Base-by-base conservation (phyloP, 169 alveolate genomes). In the Cryptosporidium bovis region DNA sequence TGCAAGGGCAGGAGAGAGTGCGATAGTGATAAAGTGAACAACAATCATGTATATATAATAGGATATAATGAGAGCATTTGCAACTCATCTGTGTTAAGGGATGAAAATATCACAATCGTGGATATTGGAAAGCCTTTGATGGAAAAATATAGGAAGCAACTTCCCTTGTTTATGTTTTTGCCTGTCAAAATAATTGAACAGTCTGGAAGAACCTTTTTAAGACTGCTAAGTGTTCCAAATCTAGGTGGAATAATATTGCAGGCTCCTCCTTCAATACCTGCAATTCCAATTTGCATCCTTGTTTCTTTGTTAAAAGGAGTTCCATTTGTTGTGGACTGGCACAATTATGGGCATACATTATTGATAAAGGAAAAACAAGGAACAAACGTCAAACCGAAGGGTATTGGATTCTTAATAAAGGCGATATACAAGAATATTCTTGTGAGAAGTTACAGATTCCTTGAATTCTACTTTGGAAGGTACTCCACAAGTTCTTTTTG, bases 251-350 rank as follows among this genome's bases (percentile, higher is more conserved):
- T 95, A 65, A 66, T 96, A 2, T 64, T 94, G 58, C 96, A 96
- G 90, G 94, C 92, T 89, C 98, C 98, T n/a, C 98, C 98, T 6
- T 92, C 97, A 16, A 91, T 96, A 3, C 98, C 98, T 0, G 82
- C 94, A 34, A 89, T 94, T 29, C 91, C 90, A 1, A 62, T 93
- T 10, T 46, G 69, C 18, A 82, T 87, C 82, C 58, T 91, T 10
- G 84, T 91, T 51, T 85, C 95, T 66, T 83, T 91, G 50, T 1
- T 94, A 7, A 68, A 77, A 5, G 90, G 94, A 15, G 87, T 91
- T 12, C 77, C 84, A 56, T 64, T 93, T 50, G 84, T 95, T 6
- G 90, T 95, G 15, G 98, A 97, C 91, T 96, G 98, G 98, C 99
- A 97, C 90, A 96, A 97, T 90, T 94, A 94, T 85, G 97, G 97